These are phyloP conservation scores for Flueggea neowawraea DNA, from an alignment of 441 rosid species.

Conservation along the genomic window DNA sequence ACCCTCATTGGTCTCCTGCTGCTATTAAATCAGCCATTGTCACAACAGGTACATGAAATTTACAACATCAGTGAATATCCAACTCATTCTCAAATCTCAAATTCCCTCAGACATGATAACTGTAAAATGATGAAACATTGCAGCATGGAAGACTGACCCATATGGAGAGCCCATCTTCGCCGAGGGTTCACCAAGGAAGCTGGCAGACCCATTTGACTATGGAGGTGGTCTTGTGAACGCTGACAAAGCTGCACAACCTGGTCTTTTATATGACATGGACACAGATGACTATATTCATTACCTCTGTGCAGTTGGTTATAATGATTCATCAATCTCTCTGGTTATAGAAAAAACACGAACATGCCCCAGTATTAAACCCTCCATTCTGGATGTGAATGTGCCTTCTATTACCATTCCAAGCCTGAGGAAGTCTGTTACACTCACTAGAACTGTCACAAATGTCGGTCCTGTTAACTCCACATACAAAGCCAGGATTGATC, in stretches of 20 bases:
- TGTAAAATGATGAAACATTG: not conserved
- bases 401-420: conserved; percentile 4
- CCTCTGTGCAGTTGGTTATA: not conserved
- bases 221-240: not conserved
- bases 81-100: not conserved
- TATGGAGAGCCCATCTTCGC: not conserved
- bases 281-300: conserved; percentile 5
- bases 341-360: not conserved
- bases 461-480: not conserved
- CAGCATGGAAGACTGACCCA: not conserved
- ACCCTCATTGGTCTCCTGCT: not conserved
- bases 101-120: not conserved
- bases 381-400: not conserved
- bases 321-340: not conserved
- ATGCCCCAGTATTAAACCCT: not conserved
- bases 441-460: not conserved
- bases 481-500: too few relatives aligned
- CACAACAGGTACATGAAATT: conserved; percentile 1
- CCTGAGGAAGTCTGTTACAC: not conserved
- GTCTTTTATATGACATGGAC: not conserved
- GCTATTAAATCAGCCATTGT: not conserved
- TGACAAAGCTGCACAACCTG: not conserved
- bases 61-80: conserved; percentile 11
- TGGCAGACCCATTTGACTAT: not conserved
- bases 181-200: not conserved